These are phyloP conservation scores for Fusarium sp. DNA, from an alignment of 2,329 filamentous ascomycete species.

Conservation along the genomic window DNA sequence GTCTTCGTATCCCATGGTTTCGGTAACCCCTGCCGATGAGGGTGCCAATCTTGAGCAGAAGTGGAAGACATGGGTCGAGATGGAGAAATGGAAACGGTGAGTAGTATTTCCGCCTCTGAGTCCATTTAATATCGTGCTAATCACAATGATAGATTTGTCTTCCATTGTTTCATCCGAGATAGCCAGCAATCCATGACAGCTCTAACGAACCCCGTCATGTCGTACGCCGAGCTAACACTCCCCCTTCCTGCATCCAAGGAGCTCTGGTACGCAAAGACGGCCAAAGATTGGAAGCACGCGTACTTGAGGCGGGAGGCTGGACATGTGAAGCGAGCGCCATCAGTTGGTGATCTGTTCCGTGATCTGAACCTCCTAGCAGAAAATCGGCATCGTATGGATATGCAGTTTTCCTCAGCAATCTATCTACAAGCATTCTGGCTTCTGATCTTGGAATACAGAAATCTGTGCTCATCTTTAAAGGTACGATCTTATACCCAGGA, in stretches of 20 bases:
- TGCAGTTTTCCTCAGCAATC: slow-evolving; percentile 70
- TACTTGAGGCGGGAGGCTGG: slow-evolving; percentile 63
- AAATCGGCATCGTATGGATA: slow-evolving; percentile 68
- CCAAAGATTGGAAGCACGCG: slow-evolving; percentile 74
- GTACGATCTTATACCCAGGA: slow-evolving; percentile 64
- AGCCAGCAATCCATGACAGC: slow-evolving; percentile 78
- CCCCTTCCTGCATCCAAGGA: slow-evolving; percentile 74
- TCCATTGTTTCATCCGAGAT: slow-evolving; percentile 76
- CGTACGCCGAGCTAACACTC: slow-evolving; percentile 77
- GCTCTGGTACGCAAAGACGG: slow-evolving; percentile 76
- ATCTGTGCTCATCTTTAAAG: slow-evolving; percentile 67
- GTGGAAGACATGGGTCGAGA: slow-evolving; percentile 75
- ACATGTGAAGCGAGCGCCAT: slow-evolving; percentile 63
- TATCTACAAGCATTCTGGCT: slow-evolving; percentile 77
- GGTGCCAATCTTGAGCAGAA: slow-evolving; percentile 72
- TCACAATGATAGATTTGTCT: slow-evolving; percentile 65
- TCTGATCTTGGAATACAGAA: slow-evolving; percentile 76
- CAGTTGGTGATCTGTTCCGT: slow-evolving; percentile 69
- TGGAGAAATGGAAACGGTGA: slow-evolving; percentile 77
- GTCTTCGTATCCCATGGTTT: slow-evolving; percentile 67
- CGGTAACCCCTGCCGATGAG: slow-evolving; percentile 68
- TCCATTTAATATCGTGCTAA: slow-evolving; percentile 17
- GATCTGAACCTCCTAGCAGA: slow-evolving; percentile 68
- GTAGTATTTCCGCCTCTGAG: neutral
- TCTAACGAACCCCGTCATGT: slow-evolving; percentile 75